Conservation (phyloP, 78 protist genomes). For the Dictyostelium firmibasis region DNA sequence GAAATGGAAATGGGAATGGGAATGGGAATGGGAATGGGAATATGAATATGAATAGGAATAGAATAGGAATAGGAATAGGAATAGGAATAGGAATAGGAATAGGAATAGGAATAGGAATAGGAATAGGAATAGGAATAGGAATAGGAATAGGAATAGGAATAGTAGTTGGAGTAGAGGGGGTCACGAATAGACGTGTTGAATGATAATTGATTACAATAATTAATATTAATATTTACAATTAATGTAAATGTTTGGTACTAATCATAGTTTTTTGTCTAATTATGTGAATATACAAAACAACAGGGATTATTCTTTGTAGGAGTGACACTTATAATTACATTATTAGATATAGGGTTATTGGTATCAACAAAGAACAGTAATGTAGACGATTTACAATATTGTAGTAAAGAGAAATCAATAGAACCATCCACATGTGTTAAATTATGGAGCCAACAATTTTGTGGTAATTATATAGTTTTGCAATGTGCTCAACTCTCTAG, state of each 20-base stretch:
- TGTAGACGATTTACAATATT: background rate
- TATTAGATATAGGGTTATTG: background rate
- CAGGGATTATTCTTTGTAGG: background rate
- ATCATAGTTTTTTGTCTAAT: background rate
- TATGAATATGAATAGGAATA: too few species aligned
- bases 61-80: too few species aligned
- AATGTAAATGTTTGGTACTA: background rate
- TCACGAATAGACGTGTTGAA: too few species aligned
- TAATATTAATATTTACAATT: too few species aligned
- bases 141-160: too few species aligned
- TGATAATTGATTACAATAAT: too few species aligned
- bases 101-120: too few species aligned
- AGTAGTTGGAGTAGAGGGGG: too few species aligned
- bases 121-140: too few species aligned
- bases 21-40: too few species aligned
- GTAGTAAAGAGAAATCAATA: background rate
- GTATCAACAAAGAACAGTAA: background rate
- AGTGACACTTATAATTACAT: background rate
- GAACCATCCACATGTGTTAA: background rate
- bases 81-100: too few species aligned
- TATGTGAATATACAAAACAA: background rate
- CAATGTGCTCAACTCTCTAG: background rate
- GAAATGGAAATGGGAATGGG: too few species aligned
- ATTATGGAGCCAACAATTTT: slow-evolving; percentile 8
- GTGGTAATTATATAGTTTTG: background rate